Evolutionary conservation across 23 red algal species (phyloP), one percentile per base, ranked within the genome.

Genomic region (Gracilaria domingensis): DNA sequence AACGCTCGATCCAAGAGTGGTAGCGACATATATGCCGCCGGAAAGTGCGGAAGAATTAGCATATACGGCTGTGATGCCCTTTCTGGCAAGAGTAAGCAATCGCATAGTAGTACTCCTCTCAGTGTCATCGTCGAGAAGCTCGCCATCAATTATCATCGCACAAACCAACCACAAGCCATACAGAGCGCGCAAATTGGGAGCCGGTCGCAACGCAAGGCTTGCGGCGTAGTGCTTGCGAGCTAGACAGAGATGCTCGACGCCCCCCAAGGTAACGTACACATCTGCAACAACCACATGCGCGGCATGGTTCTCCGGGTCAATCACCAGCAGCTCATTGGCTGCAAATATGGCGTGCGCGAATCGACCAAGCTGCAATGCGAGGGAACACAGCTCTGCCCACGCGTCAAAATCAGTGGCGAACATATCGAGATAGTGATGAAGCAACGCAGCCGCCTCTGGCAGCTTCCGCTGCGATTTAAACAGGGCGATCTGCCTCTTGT

Each of bases 111-210:
- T 28, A 32, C 2, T 30, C 59, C 59, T 64, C 36, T 77, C 40
- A 4, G 45, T 12, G 11, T 77, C 72, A 30, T 88, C 42, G 4
- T 53, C 49, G 60, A 76, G 67, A 47, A 60, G 84, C 5, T 60
- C 8, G 64, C 70, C 66, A 34, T 88, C 71, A 37, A 69, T 11
- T 12, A 88, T 34, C 39, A 30, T 45, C 11, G 66, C 54, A 55
- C 87, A 90, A 12, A 78, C 80, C 34, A 92, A 76, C 89, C 89
- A 92, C 65, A 92, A 30, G 40, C 89, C 89, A 35, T 83, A 92
- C 26, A 92, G 32, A 26, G 62, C 89, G 37, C 79, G 59, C 62
- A 92, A 23, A 67, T 92, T 92, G 4, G 36, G 58, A 17, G 49
- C 59, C 1, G 44, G 29, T 40, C 80, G 73, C 64, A 62, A 26